These are phyloP conservation scores for Pyrenophora seminiperda DNA, from an alignment of 2,329 filamentous ascomycete species.

Conservation along the genomic window DNA sequence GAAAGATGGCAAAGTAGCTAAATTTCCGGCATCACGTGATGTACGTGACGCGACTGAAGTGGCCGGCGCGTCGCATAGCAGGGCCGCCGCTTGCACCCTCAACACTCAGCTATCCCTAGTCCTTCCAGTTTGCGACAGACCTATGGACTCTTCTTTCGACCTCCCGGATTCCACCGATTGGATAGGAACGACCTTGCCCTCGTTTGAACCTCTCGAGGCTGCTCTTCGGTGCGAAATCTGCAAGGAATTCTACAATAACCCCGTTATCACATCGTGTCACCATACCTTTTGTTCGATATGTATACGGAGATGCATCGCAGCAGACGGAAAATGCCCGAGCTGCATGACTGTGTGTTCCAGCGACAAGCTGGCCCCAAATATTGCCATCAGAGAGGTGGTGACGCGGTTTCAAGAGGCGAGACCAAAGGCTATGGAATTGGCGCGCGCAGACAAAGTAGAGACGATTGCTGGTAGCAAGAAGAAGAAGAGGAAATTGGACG, in stretches of 20 bases:
- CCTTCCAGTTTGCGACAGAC: slow-evolving; percentile 9
- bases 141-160: slow-evolving; percentile 46
- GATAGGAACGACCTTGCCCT: slow-evolving; percentile 70
- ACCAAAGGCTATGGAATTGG: slow-evolving; percentile 66
- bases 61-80: slow-evolving; percentile 14
- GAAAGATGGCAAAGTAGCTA: slow-evolving; percentile 16
- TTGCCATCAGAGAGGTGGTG: slow-evolving; percentile 82
- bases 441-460: slow-evolving; percentile 53
- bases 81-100: slow-evolving; percentile 11
- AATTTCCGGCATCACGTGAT: slow-evolving; percentile 21
- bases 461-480: slow-evolving; percentile 15
- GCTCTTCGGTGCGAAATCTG: slow-evolving; percentile 94
- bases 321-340: slow-evolving; percentile 84
- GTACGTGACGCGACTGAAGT: slow-evolving; percentile 17
- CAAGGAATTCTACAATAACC: slow-evolving; percentile 95
- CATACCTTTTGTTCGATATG: slow-evolving; percentile 98
- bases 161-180: slow-evolving; percentile 84
- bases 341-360: slow-evolving; percentile 83
- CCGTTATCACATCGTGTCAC: slow-evolving; percentile 91
- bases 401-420: slow-evolving; percentile 74
- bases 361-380: slow-evolving; percentile 81
- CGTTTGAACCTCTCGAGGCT: slow-evolving; percentile 75
- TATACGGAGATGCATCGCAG: slow-evolving; percentile 82
- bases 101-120: slow-evolving; percentile 13
- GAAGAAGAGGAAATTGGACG: slow-evolving; percentile 58